Evolutionary conservation across 768 basidiomycete genomes (phyloP).

Genomic region (Multifurca ochricompacta): DNA sequence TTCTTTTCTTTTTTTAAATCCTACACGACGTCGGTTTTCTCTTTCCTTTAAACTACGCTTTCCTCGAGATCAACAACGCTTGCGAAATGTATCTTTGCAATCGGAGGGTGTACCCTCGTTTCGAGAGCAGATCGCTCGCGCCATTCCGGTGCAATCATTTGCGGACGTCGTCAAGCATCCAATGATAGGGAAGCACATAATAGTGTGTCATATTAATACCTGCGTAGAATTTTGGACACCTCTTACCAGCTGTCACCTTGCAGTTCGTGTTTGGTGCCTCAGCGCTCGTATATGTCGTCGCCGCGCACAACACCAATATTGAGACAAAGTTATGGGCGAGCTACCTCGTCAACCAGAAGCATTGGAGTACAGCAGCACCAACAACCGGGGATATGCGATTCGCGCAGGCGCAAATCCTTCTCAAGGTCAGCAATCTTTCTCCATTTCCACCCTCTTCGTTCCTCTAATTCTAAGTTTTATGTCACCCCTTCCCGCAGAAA

Average conservation of each 20-base stretch:
- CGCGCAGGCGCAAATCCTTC: constrained; percentile 41
- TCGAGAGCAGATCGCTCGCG: constrained; percentile 30
- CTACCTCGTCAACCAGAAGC: background rate
- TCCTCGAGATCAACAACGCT: background rate
- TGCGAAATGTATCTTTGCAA: constrained; percentile 8
- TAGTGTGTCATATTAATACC: constrained; percentile 33
- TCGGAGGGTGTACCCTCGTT: constrained; percentile 25
- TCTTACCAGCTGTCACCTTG: background rate
- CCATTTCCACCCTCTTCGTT: background rate
- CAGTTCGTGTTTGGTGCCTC: constrained; percentile 20
- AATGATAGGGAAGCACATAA: constrained; percentile 43
- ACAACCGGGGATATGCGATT: constrained; percentile 42
- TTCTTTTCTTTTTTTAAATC: background rate
- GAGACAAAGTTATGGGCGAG: constrained; percentile 11
- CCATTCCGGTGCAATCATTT: constrained; percentile 33
- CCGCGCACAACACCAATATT: constrained; percentile 17
- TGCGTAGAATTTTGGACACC: background rate
- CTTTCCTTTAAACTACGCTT: constrained; percentile 5
- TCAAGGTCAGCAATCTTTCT: constrained; percentile 35
- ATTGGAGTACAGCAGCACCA: constrained; percentile 7
- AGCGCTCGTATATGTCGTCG: constrained; percentile 16
- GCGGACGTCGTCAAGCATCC: constrained; percentile 42
- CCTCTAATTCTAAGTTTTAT: background rate
- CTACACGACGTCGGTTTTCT: constrained; percentile 11
- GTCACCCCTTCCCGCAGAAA: constrained; percentile 24